phyloP scores from a whole-genome alignment of 306 rosid species.

The Crataegus laevigata region DNA sequence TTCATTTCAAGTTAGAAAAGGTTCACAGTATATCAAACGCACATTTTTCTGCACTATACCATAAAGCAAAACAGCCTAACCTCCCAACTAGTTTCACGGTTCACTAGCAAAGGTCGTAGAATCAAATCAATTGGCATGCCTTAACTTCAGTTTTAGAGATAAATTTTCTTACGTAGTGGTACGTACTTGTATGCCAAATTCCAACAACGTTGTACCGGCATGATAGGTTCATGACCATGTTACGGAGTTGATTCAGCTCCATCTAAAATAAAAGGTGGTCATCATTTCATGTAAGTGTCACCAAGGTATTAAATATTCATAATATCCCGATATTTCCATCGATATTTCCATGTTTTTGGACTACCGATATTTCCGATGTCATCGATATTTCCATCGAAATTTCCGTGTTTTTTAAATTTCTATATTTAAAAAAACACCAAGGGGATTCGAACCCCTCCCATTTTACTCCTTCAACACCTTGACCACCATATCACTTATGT shows the following conservation, averaged over 20 bases:
- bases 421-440: no score
- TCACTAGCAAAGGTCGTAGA: conserved; percentile 26
- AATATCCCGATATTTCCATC: no score
- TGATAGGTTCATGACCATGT: conserved; percentile 36
- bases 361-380: no score
- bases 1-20: no score
- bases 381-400: no score
- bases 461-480: no score
- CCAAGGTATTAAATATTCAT: no score
- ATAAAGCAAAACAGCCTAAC: conserved; percentile 20
- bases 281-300: neutral
- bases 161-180: conserved; percentile 17
- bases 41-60: conserved; percentile 29
- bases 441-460: no score
- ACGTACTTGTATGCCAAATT: conserved; percentile 36
- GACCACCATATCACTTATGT: no score
- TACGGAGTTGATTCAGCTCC: conserved; percentile 27
- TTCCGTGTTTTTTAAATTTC: no score
- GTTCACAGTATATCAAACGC: conserved; percentile 23
- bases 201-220: conserved; percentile 34
- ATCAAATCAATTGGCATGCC: conserved; percentile 39
- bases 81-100: conserved; percentile 35
- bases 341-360: no score
- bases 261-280: conserved; percentile 11
- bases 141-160: conserved; percentile 28